These are phyloP conservation scores for Collybia sordida DNA, from an alignment of 768 basidiomycete species.

Conservation along the genomic window DNA sequence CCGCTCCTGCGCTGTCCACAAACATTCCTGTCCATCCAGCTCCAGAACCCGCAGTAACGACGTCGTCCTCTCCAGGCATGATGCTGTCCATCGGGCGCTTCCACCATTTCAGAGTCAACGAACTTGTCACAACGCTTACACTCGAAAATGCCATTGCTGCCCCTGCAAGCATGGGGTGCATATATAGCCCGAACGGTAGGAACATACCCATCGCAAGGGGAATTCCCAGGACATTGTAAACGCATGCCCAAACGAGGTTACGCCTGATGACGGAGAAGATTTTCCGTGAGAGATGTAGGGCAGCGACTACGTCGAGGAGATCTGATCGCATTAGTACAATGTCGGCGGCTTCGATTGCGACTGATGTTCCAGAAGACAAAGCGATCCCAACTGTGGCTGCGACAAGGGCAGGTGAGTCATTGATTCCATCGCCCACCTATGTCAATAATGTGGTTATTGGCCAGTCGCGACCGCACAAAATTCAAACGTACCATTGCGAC, in stretches of 20 bases:
- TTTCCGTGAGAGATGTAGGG: slow-evolving; percentile 82
- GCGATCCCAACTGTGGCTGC: slow-evolving; percentile 97
- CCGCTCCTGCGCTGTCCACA: slow-evolving; percentile 43
- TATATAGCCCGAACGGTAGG: slow-evolving; percentile 86
- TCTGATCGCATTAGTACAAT: slow-evolving; percentile 98
- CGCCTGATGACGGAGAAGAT: slow-evolving; percentile 91
- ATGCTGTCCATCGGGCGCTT: slow-evolving; percentile 65
- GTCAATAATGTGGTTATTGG: background rate
- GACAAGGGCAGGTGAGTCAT: slow-evolving; percentile 96
- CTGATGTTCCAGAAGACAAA: slow-evolving; percentile 92
- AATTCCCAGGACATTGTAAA: slow-evolving; percentile 92
- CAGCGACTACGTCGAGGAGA: slow-evolving; percentile 95
- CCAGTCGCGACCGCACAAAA: slow-evolving; percentile 5
- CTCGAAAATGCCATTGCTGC: slow-evolving; percentile 98
- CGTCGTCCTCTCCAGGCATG: slow-evolving; percentile 54
- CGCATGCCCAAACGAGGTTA: slow-evolving; percentile 95
- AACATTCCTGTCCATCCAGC: slow-evolving; percentile 43
- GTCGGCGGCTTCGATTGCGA: slow-evolving; percentile 98
- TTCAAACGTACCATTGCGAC: slow-evolving; percentile 81
- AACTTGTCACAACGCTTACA: slow-evolving; percentile 92
- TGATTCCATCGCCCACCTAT: slow-evolving; percentile 98
- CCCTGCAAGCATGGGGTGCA: slow-evolving; percentile 99
- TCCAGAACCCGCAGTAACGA: slow-evolving; percentile 23
- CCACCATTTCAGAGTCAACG: slow-evolving; percentile 86
- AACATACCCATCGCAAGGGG: slow-evolving; percentile 98